Evolutionary conservation across 2,329 filamentous ascomycete genomes (phyloP).

Genomic region (Incumbomyces delicatus): DNA sequence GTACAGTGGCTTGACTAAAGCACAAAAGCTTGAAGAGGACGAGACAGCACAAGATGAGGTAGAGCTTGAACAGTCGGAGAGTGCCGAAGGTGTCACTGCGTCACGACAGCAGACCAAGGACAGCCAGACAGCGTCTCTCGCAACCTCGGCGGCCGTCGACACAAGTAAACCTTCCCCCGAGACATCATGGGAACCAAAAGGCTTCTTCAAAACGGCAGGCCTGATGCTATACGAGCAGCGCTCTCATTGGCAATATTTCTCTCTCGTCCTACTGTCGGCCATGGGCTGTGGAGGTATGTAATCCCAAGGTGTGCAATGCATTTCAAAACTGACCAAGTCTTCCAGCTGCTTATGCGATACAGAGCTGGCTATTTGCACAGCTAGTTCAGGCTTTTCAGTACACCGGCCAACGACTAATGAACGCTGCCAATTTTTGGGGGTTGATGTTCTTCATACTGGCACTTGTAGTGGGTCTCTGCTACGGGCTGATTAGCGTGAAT

Average conservation of each 20-base stretch:
- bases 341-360: conserved; percentile 41
- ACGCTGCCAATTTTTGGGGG: conserved; percentile 41
- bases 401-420: conserved; percentile 28
- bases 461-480: conserved; percentile 36
- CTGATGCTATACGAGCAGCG: conserved; percentile 27
- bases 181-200: conserved; percentile 14
- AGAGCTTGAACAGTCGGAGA: conserved; percentile 28
- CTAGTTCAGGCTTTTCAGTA: conserved; percentile 40
- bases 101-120: not conserved
- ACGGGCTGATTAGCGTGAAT: conserved; percentile 36
- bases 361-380: conserved; percentile 39
- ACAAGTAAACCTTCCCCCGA: not conserved
- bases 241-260: conserved; percentile 23
- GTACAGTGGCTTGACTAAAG: conserved; percentile 38
- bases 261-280: conserved; percentile 20
- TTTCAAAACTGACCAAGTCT: conserved; percentile 10
- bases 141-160: conserved; percentile 7
- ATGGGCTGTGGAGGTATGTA: conserved; percentile 26
- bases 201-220: conserved; percentile 22
- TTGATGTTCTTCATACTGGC: conserved; percentile 50
- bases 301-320: not conserved
- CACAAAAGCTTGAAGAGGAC: conserved; percentile 20
- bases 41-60: not conserved
- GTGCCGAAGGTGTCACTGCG: conserved; percentile 6
- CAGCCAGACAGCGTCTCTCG: conserved; percentile 17